phyloP scores from a whole-genome alignment of 2,329 filamentous ascomycete species.

The Calonectria hongkongensis region DNA sequence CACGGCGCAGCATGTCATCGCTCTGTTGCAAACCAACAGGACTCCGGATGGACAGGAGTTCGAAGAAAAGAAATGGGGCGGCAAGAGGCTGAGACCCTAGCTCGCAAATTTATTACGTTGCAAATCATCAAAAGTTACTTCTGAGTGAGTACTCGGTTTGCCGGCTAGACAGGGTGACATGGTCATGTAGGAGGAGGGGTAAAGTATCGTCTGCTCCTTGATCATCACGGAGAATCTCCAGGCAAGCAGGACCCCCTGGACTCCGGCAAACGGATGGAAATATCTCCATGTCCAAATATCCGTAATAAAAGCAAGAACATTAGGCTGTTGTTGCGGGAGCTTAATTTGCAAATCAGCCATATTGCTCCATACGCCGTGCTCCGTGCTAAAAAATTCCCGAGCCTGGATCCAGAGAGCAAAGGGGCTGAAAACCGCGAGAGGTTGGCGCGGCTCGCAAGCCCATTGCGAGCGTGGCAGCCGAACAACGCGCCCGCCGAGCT shows the following conservation, averaged over 20 bases:
- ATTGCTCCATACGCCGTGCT: constrained; percentile 8
- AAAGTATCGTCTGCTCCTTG: constrained; percentile 15
- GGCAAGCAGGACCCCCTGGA: constrained; percentile 6
- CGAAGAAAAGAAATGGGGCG: constrained; percentile 15
- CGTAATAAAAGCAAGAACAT: constrained; percentile 20
- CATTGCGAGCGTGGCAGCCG: constrained; percentile 39
- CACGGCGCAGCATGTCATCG: constrained; percentile 29
- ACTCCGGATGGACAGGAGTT: background rate
- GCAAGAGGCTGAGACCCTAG: constrained; percentile 21
- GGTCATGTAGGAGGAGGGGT: constrained; percentile 22
- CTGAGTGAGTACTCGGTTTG: background rate
- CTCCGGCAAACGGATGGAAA: constrained; percentile 4
- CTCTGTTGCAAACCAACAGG: constrained; percentile 25
- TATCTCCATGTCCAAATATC: background rate
- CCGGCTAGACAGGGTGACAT: constrained; percentile 17
- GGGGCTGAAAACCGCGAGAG: constrained; percentile 23
- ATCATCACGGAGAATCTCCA: constrained; percentile 9
- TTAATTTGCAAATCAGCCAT: constrained; percentile 30
- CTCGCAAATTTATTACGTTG: constrained; percentile 20
- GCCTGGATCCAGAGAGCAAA: background rate
- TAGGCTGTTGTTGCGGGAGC: constrained; percentile 47
- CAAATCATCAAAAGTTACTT: constrained; percentile 24
- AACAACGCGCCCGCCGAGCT: constrained; percentile 46
- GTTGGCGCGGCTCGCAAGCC: constrained; percentile 43
- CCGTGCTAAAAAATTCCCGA: constrained; percentile 10